Base-by-base conservation (phyloP, 2,329 filamentous ascomycete species). In the Sporothrix curviconia region DNA sequence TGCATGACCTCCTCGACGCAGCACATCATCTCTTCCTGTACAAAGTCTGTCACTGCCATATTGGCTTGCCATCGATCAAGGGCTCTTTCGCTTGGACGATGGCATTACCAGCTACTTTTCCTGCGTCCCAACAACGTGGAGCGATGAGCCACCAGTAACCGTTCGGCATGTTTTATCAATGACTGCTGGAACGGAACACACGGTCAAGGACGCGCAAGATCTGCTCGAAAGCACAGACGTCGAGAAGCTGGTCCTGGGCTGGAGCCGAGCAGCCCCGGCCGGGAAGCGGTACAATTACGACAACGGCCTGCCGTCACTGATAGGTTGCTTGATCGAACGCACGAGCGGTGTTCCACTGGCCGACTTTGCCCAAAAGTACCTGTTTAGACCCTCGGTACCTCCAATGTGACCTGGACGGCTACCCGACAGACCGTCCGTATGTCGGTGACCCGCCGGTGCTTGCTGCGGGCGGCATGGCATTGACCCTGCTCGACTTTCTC, bases 11-110 rank as follows among this genome's bases (percentile, higher is more conserved):
- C 54, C 3, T 9, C 12, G 3, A 47, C 42, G 19, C 32, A 22
- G 19, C 53, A 55, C 32, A 36, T 47, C 3, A 46, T 44, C 15
- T 46, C 53, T 30, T 55, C 53, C 14, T 55, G 53, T 32, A 55
- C 53, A 5, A 55, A 55, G 32, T 34, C 42, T 1, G 30, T 55
- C 14, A 55, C 42, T 5, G 22, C 53, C 4, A 17, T 55, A 5
- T 19, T 55, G 15, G 53, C 40, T 55, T 12, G 53, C 53, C 32
- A 37, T 55, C 30, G 53, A 39, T 7, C 53, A 55, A 42, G 12
- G 32, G 4, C 32, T 55, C 15, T 47, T 55, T 30, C 7, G 19
- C 14, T 32, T 55, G 14, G 40, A 55, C 9, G 42, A 55, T 42
- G 11, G 11, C 7, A 30, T 55, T 22, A 22, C 15, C 22, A 17